A percentile compares a stretch with the other conserved stretches of the same genome.
Evolutionary conservation across 306 rosid genomes (phyloP).

Genomic region (Vachellia pachyceras): DNA sequence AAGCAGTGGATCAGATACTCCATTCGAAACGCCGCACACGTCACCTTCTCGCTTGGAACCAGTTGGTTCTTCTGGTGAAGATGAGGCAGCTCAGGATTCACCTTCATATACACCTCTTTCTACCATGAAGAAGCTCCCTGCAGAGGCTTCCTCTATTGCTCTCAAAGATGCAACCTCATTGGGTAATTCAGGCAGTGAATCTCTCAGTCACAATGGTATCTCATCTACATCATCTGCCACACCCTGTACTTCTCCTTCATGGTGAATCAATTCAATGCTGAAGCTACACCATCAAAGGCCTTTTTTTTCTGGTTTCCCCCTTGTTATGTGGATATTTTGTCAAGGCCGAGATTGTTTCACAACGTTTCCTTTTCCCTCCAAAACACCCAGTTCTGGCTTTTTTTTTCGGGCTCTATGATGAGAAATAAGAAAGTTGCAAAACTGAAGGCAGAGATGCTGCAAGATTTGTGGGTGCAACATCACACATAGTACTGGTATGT

Average conservation of each 20-base stretch:
- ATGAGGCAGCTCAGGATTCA: constrained; percentile 48
- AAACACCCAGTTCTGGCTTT: background rate
- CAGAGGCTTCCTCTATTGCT: constrained; percentile 74
- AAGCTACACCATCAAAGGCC: background rate
- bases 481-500: background rate
- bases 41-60: constrained; percentile 73
- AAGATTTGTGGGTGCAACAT: background rate
- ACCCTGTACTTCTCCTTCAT: constrained; percentile 83
- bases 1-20: constrained; percentile 50
- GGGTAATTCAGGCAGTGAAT: constrained; percentile 67
- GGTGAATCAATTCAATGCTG: constrained; percentile 53
- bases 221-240: constrained; percentile 80
- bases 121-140: constrained; percentile 88
- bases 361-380: background rate
- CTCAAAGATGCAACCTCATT: constrained; percentile 60
- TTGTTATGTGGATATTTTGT: constrained; percentile 22
- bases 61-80: constrained; percentile 59
- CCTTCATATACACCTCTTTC: constrained; percentile 61
- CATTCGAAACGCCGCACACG: constrained; percentile 79
- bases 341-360: constrained; percentile 3
- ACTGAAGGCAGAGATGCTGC: constrained; percentile 1
- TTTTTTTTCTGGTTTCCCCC: background rate
- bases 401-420: background rate
- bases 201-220: constrained; percentile 55
- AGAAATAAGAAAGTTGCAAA: no score